Evolutionary conservation across 371 early-diverging fungal species (phyloP), one percentile per base, ranked within the genome.

Genomic region (Haplosporangium sp.): DNA sequence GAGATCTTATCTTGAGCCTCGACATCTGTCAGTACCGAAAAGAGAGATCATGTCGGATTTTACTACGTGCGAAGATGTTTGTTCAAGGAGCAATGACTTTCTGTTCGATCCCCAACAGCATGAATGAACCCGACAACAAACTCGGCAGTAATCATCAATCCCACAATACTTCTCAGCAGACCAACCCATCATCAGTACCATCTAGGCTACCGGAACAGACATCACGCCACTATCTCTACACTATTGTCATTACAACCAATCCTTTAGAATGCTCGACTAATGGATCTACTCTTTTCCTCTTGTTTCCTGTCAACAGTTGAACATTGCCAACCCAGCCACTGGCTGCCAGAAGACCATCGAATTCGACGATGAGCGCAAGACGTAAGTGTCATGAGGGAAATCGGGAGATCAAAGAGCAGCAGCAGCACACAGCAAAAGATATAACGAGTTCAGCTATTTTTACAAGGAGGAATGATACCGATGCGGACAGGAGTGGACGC

Each of bases 341-440:
- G 99, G 99, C 86, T 95, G 97, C 86, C 98, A 99, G 87, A 99
- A 98, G 93, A 87, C 92, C 83, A 89, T 98, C 85, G 97, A 98
- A 77, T 94, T 99, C 82, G 98, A 98, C 74, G 96, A 98, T 83
- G 99, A 99, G 89, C 95, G 95, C 83, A 93, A 94, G 83, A 84
- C 94, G 95, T 95, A 86, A 89, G 94, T 91, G 52, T 40, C 41
- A 55, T 52, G 7, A 29, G 29, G 29, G 14, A 13, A 14, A 47
- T 16, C 11, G 11, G 45, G 45, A 45, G 16, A 45, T 45, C 45
- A 45, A 45, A 13, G 13, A 45, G 45, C 6, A 13, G 45, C 11
- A 16, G 13, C 45, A 45, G 45, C 45, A 45, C 29, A 29, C 29
- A 29, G 4, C 29, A 4, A 29, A 29, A 29, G 4, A 29, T 29